phyloP scores from a whole-genome alignment of 2,329 filamentous ascomycete genomes.

The Botrytis tulipae region DNA sequence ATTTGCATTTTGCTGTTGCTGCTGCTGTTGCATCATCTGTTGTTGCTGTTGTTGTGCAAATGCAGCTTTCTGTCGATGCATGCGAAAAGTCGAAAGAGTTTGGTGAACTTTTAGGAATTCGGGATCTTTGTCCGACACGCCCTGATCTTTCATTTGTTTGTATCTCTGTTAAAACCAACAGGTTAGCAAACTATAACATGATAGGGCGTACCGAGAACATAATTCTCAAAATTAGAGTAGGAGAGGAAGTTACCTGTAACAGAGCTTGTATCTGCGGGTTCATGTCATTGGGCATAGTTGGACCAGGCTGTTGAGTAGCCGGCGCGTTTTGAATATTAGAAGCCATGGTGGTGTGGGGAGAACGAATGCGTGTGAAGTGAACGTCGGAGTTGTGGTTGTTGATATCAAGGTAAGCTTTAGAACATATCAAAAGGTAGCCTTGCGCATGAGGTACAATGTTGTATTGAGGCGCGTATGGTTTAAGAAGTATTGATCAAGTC shows the following conservation, averaged over 20 bases:
- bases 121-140: constrained; percentile 77
- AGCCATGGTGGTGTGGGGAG: constrained; percentile 59
- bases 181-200: constrained; percentile 10
- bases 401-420: constrained; percentile 29
- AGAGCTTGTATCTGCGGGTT: constrained; percentile 75
- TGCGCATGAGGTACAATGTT: constrained; percentile 38
- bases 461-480: constrained; percentile 21
- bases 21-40: constrained; percentile 41
- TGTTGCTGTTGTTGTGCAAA: constrained; percentile 43
- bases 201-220: constrained; percentile 12
- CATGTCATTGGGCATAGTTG: constrained; percentile 52
- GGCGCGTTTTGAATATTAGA: constrained; percentile 69
- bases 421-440: constrained; percentile 40
- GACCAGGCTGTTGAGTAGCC: constrained; percentile 64
- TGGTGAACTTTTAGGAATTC: constrained; percentile 82
- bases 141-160: constrained; percentile 81
- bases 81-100: constrained; percentile 70
- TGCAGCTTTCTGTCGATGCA: constrained; percentile 45
- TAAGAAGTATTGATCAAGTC: constrained; percentile 27
- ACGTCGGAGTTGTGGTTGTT: constrained; percentile 22
- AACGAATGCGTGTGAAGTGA: constrained; percentile 21
- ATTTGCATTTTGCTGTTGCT: constrained; percentile 51
- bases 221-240: constrained; percentile 10
- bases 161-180: constrained; percentile 64
- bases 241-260: constrained; percentile 47